These are phyloP conservation scores for Citrus inodora DNA, from an alignment of 345 rosid genomes.

Conservation along the genomic window DNA sequence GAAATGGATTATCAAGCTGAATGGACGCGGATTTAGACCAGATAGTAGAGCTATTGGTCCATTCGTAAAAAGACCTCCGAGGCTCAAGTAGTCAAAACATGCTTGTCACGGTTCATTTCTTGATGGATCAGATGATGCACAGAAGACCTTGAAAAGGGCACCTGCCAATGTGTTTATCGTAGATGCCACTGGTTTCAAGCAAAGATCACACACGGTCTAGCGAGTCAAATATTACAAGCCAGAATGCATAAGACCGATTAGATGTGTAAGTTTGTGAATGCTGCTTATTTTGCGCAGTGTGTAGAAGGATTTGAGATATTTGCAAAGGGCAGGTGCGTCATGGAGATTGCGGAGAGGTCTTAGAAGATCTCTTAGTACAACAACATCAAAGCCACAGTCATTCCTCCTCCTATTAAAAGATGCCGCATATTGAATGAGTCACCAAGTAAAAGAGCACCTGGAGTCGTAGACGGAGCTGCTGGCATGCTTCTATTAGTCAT, in stretches of 20 bases:
- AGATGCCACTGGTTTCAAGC: not conserved
- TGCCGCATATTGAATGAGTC: not conserved
- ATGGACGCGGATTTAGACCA: not conserved
- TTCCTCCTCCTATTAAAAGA: constrained; percentile 1
- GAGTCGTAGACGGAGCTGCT: not conserved
- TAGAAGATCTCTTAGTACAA: not conserved
- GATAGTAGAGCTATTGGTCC: not conserved
- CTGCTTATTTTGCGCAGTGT: not conserved
- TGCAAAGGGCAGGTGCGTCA: not conserved
- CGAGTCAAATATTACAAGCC: too few relatives aligned
- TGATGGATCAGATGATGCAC: not conserved
- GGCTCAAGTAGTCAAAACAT: not conserved
- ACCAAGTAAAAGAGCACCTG: not conserved
- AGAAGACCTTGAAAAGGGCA: not conserved
- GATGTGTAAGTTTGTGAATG: too few relatives aligned
- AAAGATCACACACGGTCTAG: too few relatives aligned
- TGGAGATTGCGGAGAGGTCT: not conserved
- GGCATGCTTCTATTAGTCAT: not conserved
- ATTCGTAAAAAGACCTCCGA: not conserved
- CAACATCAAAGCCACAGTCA: not conserved
- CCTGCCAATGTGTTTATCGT: not conserved
- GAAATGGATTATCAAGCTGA: not conserved
- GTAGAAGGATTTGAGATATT: not conserved
- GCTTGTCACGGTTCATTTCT: not conserved
- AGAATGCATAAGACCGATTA: too few relatives aligned